Evolutionary conservation across 768 basidiomycete species (phyloP).

Genomic region (Rhodotorula graminis): DNA sequence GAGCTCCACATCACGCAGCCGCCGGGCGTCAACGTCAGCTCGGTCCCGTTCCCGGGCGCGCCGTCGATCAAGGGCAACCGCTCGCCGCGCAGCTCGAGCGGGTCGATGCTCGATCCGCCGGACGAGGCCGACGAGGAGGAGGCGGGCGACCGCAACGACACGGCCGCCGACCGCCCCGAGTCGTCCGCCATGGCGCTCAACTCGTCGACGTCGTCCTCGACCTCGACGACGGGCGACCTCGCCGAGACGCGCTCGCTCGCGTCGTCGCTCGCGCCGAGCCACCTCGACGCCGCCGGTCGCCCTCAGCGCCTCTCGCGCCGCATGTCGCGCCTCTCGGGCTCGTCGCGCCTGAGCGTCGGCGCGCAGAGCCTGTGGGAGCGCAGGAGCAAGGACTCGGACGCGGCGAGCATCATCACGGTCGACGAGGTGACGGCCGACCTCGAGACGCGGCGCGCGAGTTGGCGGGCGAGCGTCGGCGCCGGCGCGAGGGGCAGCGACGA

Average conservation of each 20-base stretch:
- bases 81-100: slow-evolving; percentile 22
- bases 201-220: slow-evolving; percentile 1
- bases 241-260: slow-evolving; percentile 25
- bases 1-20: slow-evolving; percentile 2
- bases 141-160: slow-evolving; percentile 15
- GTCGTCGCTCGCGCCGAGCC: slow-evolving; percentile 13
- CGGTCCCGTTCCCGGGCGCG: neutral
- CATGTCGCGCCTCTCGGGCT: slow-evolving; percentile 19
- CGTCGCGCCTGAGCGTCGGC: slow-evolving; percentile 11
- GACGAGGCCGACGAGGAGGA: slow-evolving; percentile 38
- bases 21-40: too few relatives aligned
- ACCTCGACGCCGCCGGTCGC: slow-evolving; percentile 8
- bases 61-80: slow-evolving; percentile 3
- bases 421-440: slow-evolving; percentile 98
- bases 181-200: neutral
- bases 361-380: slow-evolving; percentile 33
- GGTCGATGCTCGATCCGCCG: slow-evolving; percentile 25
- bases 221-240: slow-evolving; percentile 7
- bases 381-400: slow-evolving; percentile 32
- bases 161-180: neutral
- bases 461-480: slow-evolving; percentile 64
- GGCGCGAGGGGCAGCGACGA: neutral
- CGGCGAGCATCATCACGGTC: slow-evolving; percentile 66
- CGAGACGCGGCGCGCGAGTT: slow-evolving; percentile 53
- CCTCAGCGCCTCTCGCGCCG: slow-evolving; percentile 24